Evolutionary conservation across 345 rosid genomes (phyloP).

Genomic region (Combretum micranthum): DNA sequence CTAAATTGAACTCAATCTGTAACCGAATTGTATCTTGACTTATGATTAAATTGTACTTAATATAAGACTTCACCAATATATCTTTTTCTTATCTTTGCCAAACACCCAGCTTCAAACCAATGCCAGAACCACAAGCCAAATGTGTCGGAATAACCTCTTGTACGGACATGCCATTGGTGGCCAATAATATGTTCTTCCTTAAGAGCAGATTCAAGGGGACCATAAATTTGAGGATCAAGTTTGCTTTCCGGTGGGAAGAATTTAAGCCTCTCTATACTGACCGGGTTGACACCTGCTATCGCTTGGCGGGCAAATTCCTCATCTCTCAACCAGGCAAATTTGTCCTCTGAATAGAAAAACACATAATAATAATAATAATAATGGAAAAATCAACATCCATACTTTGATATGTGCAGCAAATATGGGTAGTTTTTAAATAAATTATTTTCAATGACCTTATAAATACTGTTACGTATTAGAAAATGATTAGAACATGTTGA

Average conservation of each 20-base stretch:
- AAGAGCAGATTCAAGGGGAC: constrained; percentile 67
- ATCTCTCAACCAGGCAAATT: constrained; percentile 94
- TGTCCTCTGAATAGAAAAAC: constrained; percentile 55
- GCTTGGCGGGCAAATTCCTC: constrained; percentile 97
- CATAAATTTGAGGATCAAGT: constrained; percentile 72
- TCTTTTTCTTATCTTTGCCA: too few relatives aligned
- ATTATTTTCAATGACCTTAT: too few relatives aligned
- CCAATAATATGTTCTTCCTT: constrained; percentile 75
- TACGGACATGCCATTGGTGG: constrained; percentile 68
- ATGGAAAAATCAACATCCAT: neutral
- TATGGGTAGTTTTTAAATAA: too few relatives aligned
- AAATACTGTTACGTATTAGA: too few relatives aligned
- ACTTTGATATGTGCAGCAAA: too few relatives aligned
- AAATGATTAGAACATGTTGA: too few relatives aligned
- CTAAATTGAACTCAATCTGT: too few relatives aligned
- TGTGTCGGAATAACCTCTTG: constrained; percentile 39
- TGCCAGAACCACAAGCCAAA: too few relatives aligned
- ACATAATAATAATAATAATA: neutral
- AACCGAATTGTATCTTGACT: too few relatives aligned
- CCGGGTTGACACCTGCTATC: constrained; percentile 86
- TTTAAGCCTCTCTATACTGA: constrained; percentile 54
- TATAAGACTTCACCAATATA: too few relatives aligned
- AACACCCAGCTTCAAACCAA: too few relatives aligned
- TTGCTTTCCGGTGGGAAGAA: constrained; percentile 83
- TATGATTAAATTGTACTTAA: too few relatives aligned